Evolutionary conservation across 371 early-diverging fungal genomes (phyloP), one percentile per base, ranked within the genome.

Genomic region (Rhizopus delemar): DNA sequence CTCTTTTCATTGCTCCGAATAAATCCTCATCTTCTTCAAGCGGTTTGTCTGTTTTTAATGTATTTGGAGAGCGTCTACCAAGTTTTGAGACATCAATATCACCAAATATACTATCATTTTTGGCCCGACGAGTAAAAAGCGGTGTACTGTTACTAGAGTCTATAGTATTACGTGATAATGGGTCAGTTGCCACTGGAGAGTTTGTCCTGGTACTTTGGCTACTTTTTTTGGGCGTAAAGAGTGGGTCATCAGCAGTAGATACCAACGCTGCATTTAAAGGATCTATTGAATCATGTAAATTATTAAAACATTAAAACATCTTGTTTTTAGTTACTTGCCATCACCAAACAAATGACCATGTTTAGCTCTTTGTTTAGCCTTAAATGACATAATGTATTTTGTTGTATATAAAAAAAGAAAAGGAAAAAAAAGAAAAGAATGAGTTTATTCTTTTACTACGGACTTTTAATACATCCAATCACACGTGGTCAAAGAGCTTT

Each of bases 291-390:
- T 22, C 2, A 22, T 22, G 22, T 22, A 22, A 22, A 22, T 22
- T 22, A 22, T 22, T 22, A 22, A 22, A 22, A 22, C 22, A 22
- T 22, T 28, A 36, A 35, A 38, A 32, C 35, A 29, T 34, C 50
- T n/a, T 43, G 7, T 57, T 36, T 32, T 16, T 22, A 51, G n/a
- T 49, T 43, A 65, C 63, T 58, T 72, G 66, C 78, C 78, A 69
- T 77, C 78, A 46, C 78, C 78, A 67, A 77, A 77, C 16, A 77
- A 60, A 54, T 72, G 70, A 28, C 78, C 70, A 52, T 77, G 78
- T 49, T 77, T 77, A 9, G 71, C 73, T 52, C 78, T 59, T 65
- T 74, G 74, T 52, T 70, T 77, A 11, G 74, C 72, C 53, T 74
- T 77, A 55, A 70, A 77, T 4, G 78, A 70, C 77, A 77, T 74